Evolutionary conservation across 768 basidiomycete species (phyloP).

Genomic region (Lactifluus pinguis): DNA sequence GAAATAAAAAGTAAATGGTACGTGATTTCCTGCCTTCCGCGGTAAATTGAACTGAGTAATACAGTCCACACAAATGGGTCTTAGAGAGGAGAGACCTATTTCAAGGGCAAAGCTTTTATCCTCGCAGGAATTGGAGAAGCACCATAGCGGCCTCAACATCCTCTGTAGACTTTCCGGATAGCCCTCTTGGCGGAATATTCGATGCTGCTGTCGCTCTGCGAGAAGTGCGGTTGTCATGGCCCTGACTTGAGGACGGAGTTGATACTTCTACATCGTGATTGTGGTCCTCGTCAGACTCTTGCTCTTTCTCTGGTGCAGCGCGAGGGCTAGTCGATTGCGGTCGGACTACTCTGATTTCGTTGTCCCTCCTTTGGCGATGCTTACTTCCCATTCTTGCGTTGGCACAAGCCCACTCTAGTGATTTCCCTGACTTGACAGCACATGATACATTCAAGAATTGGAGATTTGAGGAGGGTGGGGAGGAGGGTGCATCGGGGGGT

Average conservation of each 20-base stretch:
- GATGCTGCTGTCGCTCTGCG: background rate
- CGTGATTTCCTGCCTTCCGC: background rate
- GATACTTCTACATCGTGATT: background rate
- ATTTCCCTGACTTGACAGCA: constrained; percentile 37
- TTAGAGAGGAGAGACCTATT: background rate
- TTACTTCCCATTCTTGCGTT: constrained; percentile 28
- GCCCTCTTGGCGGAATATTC: background rate
- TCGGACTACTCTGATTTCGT: constrained; percentile 15
- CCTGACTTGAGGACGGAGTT: constrained; percentile 1
- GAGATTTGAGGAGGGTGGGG: constrained; percentile 39
- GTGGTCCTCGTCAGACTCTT: background rate
- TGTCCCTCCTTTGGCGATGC: constrained; percentile 19
- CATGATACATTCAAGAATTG: constrained; percentile 36
- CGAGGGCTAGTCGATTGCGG: background rate
- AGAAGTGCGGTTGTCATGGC: background rate
- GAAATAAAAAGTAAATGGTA: background rate
- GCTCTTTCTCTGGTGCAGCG: background rate
- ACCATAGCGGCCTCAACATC: constrained; percentile 32
- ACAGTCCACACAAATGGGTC: background rate
- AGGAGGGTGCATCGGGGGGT: constrained; percentile 45
- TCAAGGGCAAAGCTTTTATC: background rate
- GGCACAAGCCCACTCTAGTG: constrained; percentile 72
- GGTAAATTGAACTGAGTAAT: background rate
- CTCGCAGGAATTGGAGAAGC: constrained; percentile 28
- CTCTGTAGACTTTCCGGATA: constrained; percentile 17